Conservation (phyloP, 2,329 filamentous ascomycete genomes). For the Hawksworthiomyces lignivorus region DNA sequence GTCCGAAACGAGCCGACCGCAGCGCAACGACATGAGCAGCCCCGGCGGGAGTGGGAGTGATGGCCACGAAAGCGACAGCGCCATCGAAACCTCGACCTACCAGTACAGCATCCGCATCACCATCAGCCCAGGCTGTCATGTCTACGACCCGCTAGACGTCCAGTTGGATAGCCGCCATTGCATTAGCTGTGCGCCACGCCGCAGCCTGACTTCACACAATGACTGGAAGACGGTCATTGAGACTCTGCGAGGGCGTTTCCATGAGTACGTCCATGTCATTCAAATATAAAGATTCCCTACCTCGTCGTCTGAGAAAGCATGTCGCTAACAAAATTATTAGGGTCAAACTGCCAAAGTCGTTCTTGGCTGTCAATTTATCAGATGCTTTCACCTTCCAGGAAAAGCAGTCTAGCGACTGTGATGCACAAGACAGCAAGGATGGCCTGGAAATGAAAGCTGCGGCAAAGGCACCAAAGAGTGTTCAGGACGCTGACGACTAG, state of each 20-base stretch:
- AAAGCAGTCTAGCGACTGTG: slow-evolving; percentile 37
- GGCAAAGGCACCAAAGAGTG: no score
- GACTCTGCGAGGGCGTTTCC: slow-evolving; percentile 88
- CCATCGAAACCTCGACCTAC: slow-evolving; percentile 48
- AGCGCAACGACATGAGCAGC: not conserved
- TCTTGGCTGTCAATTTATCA: slow-evolving; percentile 56
- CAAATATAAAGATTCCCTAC: no score
- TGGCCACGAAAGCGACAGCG: slow-evolving; percentile 32
- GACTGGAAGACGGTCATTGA: slow-evolving; percentile 98
- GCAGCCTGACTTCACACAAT: slow-evolving; percentile 81
- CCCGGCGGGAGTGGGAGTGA: not conserved
- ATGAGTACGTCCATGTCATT: slow-evolving; percentile 71
- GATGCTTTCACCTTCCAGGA: slow-evolving; percentile 56
- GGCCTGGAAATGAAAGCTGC: slow-evolving; percentile 7
- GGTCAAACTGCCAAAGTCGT: slow-evolving; percentile 59
- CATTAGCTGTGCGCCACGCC: slow-evolving; percentile 85
- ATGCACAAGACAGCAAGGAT: slow-evolving; percentile 22
- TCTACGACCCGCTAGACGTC: slow-evolving; percentile 91
- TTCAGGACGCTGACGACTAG: no score
- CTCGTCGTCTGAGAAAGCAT: no score
- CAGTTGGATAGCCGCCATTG: slow-evolving; percentile 94
- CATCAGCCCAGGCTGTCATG: slow-evolving; percentile 91
- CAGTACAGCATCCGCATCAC: slow-evolving; percentile 96
- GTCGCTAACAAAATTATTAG: no score
- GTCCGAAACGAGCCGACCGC: slow-evolving; percentile 62